These are phyloP conservation scores for Mycena pura DNA, from an alignment of 768 basidiomycete genomes.

Conservation along the genomic window DNA sequence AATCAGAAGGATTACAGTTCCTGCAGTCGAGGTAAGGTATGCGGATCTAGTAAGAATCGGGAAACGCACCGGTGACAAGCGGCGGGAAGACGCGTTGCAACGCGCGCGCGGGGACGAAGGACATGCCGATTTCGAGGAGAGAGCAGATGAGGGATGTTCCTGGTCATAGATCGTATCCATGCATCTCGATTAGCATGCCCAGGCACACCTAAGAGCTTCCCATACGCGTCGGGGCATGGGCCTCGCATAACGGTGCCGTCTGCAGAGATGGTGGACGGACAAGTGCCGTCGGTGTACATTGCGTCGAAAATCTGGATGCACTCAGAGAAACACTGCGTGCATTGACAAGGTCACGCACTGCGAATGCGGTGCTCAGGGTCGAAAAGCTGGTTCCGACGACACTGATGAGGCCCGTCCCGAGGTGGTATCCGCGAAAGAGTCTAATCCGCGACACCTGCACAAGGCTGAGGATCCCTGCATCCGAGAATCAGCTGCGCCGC, in stretches of 20 bases:
- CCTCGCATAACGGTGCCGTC: slow-evolving; percentile 67
- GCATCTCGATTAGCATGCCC: neutral
- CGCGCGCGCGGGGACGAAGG: slow-evolving; percentile 71
- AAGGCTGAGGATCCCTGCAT: slow-evolving; percentile 72
- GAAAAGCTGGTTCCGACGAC: slow-evolving; percentile 42
- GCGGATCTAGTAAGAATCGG: neutral
- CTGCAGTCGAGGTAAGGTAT: slow-evolving; percentile 38
- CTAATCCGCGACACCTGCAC: slow-evolving; percentile 79
- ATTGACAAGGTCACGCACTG: slow-evolving; percentile 44
- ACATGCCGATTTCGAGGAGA: slow-evolving; percentile 80
- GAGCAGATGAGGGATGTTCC: slow-evolving; percentile 81
- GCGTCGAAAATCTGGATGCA: slow-evolving; percentile 63
- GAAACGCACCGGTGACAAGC: slow-evolving; percentile 67
- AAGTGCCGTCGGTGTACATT: slow-evolving; percentile 83
- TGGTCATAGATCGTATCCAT: slow-evolving; percentile 27
- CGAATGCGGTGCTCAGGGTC: slow-evolving; percentile 2
- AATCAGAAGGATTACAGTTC: slow-evolving; percentile 82
- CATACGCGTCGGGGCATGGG: slow-evolving; percentile 82
- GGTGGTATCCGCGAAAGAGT: slow-evolving; percentile 66
- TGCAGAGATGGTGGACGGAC: slow-evolving; percentile 59
- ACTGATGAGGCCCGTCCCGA: slow-evolving; percentile 82
- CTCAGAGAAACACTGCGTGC: neutral
- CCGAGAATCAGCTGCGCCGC: neutral
- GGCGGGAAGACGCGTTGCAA: slow-evolving; percentile 80
- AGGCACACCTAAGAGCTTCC: slow-evolving; percentile 69